Percentiles rank a stretch among this genome's conserved stretches.
These are phyloP conservation scores for Rosa multiflora DNA, from an alignment of 306 rosid genomes.

Conservation along the genomic window DNA sequence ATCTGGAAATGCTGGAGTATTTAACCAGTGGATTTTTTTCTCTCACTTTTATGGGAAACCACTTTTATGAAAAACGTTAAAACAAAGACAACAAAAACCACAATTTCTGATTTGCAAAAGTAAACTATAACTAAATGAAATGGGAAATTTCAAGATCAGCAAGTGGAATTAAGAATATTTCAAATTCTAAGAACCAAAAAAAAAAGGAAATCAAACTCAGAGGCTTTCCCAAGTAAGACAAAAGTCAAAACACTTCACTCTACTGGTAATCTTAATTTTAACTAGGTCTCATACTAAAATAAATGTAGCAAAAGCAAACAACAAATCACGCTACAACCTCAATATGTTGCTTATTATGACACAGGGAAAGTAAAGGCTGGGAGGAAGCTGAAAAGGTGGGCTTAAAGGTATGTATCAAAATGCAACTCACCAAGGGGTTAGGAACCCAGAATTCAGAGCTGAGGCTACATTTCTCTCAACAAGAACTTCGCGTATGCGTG, in stretches of 20 bases:
- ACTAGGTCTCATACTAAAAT: not conserved
- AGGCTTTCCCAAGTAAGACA: not conserved
- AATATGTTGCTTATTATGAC: not conserved
- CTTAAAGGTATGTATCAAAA: not conserved
- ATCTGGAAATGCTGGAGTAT: not conserved
- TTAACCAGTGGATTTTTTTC: not conserved
- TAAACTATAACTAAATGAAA: not conserved
- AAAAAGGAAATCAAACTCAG: not conserved
- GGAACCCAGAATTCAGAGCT: constrained; percentile 86
- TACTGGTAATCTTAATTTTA: not conserved
- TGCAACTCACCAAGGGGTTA: constrained; percentile 79
- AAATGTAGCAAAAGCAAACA: not conserved
- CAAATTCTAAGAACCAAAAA: not conserved
- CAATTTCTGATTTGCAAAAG: not conserved
- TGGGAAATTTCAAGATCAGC: not conserved
- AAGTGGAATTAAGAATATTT: not conserved
- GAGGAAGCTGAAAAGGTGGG: not conserved
- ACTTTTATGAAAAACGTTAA: not conserved
- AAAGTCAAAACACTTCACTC: not conserved
- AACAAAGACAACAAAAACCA: not conserved
- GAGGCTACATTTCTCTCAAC: constrained; percentile 86
- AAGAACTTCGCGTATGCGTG: constrained; percentile 87
- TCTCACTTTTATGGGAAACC: not conserved
- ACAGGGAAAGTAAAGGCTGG: not conserved
- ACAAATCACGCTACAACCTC: not conserved